phyloP scores from a whole-genome alignment of 139 green algal genomes.

The Coelastrella sp. region DNA sequence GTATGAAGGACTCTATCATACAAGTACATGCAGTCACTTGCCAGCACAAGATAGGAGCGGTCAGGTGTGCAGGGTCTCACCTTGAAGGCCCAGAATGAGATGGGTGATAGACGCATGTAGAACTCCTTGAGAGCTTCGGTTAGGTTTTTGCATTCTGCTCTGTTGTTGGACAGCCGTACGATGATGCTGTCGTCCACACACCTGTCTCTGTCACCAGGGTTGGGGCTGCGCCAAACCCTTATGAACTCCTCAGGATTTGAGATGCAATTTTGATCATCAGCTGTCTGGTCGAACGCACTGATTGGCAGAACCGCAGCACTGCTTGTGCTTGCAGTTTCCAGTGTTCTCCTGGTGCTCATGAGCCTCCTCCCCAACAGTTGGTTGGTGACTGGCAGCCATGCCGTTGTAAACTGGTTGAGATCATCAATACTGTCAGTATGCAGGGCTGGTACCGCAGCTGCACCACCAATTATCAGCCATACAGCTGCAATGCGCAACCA shows the following conservation, averaged over 20 bases:
- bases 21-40: too few relatives aligned
- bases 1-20: too few relatives aligned
- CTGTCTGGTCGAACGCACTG: not conserved
- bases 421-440: too few relatives aligned
- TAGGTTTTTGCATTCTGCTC: not conserved
- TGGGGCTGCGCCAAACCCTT: not conserved
- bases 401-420: too few relatives aligned
- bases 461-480: too few relatives aligned
- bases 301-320: not conserved
- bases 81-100: not conserved
- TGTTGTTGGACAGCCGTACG: not conserved
- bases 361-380: too few relatives aligned
- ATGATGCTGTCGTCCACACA: constrained; percentile 5
- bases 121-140: not conserved
- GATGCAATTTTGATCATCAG: not conserved
- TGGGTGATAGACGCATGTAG: not conserved
- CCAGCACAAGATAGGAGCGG: not conserved
- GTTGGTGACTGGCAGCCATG: too few relatives aligned
- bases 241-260: not conserved
- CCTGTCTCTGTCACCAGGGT: not conserved
- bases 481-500: too few relatives aligned
- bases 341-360: not conserved
- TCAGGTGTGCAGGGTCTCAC: not conserved
- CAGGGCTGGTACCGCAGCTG: too few relatives aligned
- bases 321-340: not conserved